Evolutionary conservation across 139 green algal genomes (phyloP), one percentile per base, ranked within the genome.

Genomic region (Chlorella sp.): DNA sequence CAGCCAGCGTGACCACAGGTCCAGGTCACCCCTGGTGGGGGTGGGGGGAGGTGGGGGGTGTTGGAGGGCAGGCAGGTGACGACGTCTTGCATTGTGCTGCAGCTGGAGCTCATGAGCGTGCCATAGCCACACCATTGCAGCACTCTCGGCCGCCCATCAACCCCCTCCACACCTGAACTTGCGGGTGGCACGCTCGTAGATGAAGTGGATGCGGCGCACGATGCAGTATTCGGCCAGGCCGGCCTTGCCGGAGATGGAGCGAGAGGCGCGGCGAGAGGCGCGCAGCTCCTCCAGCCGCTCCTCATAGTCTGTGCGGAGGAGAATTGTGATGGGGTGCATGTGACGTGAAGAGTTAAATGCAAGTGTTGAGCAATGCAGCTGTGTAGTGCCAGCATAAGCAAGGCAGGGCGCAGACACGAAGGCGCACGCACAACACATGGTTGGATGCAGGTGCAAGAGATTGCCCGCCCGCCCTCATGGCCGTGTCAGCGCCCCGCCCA

Each of bases 1-100:
- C 34, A 99, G 91, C 94, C 96, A 99, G 18, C 75, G 64, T 69
- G 93, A 82, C 97, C 97, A 99, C 0, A 99, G 86, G 20, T 51
- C 3, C 74, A 98, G 69, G 89, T 99, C 97, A 1, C 94, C 93
- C 41, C 90, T 85, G 80, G 44, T n/a, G n/a, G n/a, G n/a, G n/a
- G n/a, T n/a, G 26, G 34, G 3, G 13, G 15, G 60, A 26, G 13
- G 57, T 12, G 44, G 18, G 12, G 2, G 15, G 23, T 44, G 47
- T 3, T 20, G 17, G 26, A 11, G 4, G 18, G 17, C 38, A 26
- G 39, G 21, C 13, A 57, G 38, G 38, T 9, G 64, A 51, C 44
- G 44, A 9, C 9, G 44, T 51, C 6, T n/a, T n/a, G n/a, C 16
- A 71, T 26, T 5, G 17, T 28, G 21, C 16, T 30, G 4, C 71